phyloP scores from a whole-genome alignment of 2,329 filamentous ascomycete genomes.

The Botrytis fragariae region DNA sequence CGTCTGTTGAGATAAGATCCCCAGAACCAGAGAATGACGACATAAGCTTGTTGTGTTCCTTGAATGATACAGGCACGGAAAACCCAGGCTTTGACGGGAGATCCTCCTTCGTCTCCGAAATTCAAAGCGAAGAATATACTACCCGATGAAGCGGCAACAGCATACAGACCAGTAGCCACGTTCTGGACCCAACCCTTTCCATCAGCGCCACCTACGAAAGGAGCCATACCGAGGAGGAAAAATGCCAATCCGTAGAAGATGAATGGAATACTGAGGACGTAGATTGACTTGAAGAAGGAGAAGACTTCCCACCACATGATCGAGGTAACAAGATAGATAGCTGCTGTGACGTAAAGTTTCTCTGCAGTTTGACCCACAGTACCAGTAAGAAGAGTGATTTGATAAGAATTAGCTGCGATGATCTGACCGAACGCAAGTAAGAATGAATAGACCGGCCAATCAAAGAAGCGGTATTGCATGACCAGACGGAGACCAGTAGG shows the following conservation, averaged over 20 bases:
- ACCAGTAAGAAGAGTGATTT: conserved; percentile 65
- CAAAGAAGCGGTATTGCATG: conserved; percentile 56
- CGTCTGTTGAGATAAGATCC: conserved; percentile 45
- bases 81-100: conserved; percentile 63
- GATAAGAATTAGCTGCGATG: conserved; percentile 64
- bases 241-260: conserved; percentile 59
- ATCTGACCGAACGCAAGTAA: conserved; percentile 60
- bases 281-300: conserved; percentile 55
- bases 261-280: conserved; percentile 50
- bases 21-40: conserved; percentile 66
- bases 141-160: conserved; percentile 60
- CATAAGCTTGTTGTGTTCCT: conserved; percentile 65
- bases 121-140: conserved; percentile 66
- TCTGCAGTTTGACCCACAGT: conserved; percentile 57
- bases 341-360: conserved; percentile 59
- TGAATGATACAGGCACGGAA: conserved; percentile 65
- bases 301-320: conserved; percentile 63
- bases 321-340: conserved; percentile 57
- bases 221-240: conserved; percentile 60
- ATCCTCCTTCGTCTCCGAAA: conserved; percentile 62
- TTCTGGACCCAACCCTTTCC: conserved; percentile 50
- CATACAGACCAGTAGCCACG: conserved; percentile 59
- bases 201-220: conserved; percentile 44
- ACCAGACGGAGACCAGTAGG: conserved; percentile 55
- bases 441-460: conserved; percentile 63